A percentile compares a stretch with the other conserved stretches of the same genome.
phyloP scores from a whole-genome alignment of 208 protist species.

The Crithidia thermophila region DNA sequence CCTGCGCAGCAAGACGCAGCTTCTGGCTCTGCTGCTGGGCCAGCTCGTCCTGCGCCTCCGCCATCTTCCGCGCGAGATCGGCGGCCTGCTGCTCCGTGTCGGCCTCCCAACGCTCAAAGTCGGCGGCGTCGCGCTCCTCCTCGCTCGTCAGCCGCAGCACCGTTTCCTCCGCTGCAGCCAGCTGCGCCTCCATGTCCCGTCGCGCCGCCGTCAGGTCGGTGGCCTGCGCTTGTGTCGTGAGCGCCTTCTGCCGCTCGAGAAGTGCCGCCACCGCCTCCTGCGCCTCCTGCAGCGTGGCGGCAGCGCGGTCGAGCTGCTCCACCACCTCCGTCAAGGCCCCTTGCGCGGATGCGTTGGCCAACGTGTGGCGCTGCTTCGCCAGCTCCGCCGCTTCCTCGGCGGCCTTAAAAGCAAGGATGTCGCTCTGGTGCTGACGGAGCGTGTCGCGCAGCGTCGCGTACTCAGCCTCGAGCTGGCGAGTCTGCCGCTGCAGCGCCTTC shows the following conservation, averaged over 20 bases:
- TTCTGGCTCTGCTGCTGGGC: slow-evolving; percentile 43
- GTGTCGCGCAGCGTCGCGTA: slow-evolving; percentile 44
- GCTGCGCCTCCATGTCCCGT: slow-evolving; percentile 57
- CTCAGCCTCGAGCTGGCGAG: slow-evolving; percentile 45
- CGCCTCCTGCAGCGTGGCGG: slow-evolving; percentile 33
- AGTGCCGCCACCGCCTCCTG: slow-evolving; percentile 32
- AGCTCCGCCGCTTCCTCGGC: slow-evolving; percentile 62
- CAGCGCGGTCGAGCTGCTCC: slow-evolving; percentile 40
- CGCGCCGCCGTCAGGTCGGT: slow-evolving; percentile 46
- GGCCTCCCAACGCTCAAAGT: slow-evolving; percentile 79
- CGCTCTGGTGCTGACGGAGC: slow-evolving; percentile 43
- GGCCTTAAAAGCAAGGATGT: slow-evolving; percentile 52
- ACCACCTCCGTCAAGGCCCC: slow-evolving; percentile 40
- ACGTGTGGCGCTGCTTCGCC: slow-evolving; percentile 46
- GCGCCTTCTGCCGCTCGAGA: slow-evolving; percentile 31
- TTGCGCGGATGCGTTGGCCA: slow-evolving; percentile 29
- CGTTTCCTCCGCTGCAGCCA: slow-evolving; percentile 46
- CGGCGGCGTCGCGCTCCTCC: slow-evolving; percentile 53
- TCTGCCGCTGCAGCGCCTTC: slow-evolving; percentile 38
- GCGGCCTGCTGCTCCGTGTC: slow-evolving; percentile 70
- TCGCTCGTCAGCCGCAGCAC: slow-evolving; percentile 46
- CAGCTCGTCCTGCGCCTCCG: slow-evolving; percentile 67
- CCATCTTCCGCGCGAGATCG: slow-evolving; percentile 52
- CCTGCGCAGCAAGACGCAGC: slow-evolving; percentile 36
- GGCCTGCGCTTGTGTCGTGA: slow-evolving; percentile 42